Conservation (phyloP, 768 basidiomycete species). For the Phallus indusiatus region DNA sequence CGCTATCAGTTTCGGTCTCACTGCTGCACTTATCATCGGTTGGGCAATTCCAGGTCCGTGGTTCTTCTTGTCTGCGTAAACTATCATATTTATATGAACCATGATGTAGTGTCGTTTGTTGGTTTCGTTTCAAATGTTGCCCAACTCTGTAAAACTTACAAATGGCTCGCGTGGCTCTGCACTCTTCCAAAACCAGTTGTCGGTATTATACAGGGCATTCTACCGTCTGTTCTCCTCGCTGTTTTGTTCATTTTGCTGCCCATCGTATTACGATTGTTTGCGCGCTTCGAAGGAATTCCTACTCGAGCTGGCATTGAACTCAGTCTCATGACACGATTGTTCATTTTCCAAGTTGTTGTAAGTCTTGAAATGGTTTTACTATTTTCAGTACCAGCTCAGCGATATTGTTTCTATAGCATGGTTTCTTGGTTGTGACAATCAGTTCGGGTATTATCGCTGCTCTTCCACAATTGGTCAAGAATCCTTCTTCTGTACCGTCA, state of each 20-base stretch:
- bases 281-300: slow-evolving; percentile 84
- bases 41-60: slow-evolving; percentile 77
- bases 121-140: slow-evolving; percentile 78
- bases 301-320: slow-evolving; percentile 76
- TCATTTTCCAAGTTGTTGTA: slow-evolving; percentile 87
- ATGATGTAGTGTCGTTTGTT: slow-evolving; percentile 59
- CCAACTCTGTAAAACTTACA: slow-evolving; percentile 49
- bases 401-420: slow-evolving; percentile 48
- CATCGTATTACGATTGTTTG: slow-evolving; percentile 71
- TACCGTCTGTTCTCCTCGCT: slow-evolving; percentile 81
- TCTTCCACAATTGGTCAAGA: slow-evolving; percentile 48
- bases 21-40: slow-evolving; percentile 70
- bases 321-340: slow-evolving; percentile 85
- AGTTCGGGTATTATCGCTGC: slow-evolving; percentile 75
- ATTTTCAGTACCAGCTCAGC: background rate
- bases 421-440: slow-evolving; percentile 85
- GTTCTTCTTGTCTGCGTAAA: background rate
- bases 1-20: slow-evolving; percentile 62
- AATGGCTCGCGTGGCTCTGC: slow-evolving; percentile 84
- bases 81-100: background rate
- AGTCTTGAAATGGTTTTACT: slow-evolving; percentile 23
- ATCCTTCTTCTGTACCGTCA: slow-evolving; percentile 60
- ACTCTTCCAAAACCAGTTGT: slow-evolving; percentile 50
- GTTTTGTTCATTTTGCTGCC: slow-evolving; percentile 85
- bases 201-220: slow-evolving; percentile 82